These are phyloP conservation scores for Pseudozyma thailandica DNA, from an alignment of 1,284 basidiomycete species.

Conservation along the genomic window DNA sequence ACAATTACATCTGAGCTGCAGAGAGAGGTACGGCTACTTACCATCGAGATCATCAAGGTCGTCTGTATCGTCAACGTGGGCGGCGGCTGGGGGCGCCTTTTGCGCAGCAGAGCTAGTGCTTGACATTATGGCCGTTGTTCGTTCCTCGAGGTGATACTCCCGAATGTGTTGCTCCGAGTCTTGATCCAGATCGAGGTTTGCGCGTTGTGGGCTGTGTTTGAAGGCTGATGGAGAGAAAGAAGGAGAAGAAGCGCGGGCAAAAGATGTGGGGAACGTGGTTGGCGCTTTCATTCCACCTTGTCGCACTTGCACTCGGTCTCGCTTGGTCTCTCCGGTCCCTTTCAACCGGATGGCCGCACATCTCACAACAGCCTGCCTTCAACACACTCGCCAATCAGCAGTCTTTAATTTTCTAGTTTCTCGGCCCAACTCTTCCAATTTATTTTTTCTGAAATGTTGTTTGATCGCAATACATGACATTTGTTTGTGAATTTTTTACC, in stretches of 20 bases:
- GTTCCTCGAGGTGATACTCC: neutral
- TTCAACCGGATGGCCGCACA: constrained; percentile 17
- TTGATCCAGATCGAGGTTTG: neutral
- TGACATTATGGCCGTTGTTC: neutral
- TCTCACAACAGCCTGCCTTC: neutral
- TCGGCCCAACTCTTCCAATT: neutral
- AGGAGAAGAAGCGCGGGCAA: too few relatives aligned
- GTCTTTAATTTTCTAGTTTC: neutral
- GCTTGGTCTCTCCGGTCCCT: constrained; percentile 40
- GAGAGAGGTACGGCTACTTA: constrained; percentile 17
- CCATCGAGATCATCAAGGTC: constrained; percentile 66
- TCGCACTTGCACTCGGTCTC: too few relatives aligned
- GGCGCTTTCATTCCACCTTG: too few relatives aligned
- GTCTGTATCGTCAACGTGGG: constrained; percentile 48
- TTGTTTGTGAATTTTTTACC: too few relatives aligned
- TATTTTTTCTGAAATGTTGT: neutral
- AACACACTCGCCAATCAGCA: neutral
- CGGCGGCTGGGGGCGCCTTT: constrained; percentile 20
- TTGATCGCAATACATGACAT: neutral
- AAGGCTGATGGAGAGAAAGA: too few relatives aligned
- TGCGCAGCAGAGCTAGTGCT: constrained; percentile 6
- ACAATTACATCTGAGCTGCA: neutral
- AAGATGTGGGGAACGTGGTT: too few relatives aligned
- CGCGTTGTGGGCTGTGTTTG: too few relatives aligned
- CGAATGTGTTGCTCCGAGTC: neutral